Conservation (phyloP, 2,329 filamentous ascomycete species). For the Fonsecaea nubica region DNA sequence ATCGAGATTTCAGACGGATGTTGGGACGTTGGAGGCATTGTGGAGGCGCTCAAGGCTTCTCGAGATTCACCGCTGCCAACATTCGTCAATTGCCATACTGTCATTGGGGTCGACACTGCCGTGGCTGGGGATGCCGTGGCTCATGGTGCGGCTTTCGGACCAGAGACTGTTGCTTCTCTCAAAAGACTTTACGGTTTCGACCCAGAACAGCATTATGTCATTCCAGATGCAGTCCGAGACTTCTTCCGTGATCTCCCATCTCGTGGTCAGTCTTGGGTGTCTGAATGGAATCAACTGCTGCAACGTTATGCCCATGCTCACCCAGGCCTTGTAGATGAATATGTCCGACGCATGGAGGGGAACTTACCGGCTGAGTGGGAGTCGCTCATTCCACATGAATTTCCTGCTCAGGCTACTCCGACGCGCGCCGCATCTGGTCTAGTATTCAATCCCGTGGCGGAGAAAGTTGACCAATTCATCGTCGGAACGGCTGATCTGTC, state of each 20-base stretch:
- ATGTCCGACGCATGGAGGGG: conserved; percentile 57
- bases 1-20: conserved; percentile 61
- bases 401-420: conserved; percentile 59
- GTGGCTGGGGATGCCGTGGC: conserved; percentile 60
- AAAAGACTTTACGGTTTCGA: conserved; percentile 61
- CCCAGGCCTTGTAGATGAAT: conserved; percentile 58
- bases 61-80: conserved; percentile 55
- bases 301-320: conserved; percentile 52
- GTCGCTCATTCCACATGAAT: conserved; percentile 56
- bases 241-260: conserved; percentile 60
- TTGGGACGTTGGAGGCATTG: conserved; percentile 57
- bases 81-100: conserved; percentile 63
- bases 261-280: conserved; percentile 56
- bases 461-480: conserved; percentile 57
- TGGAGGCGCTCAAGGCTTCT: conserved; percentile 54
- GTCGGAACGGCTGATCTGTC: conserved; percentile 62
- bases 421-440: conserved; percentile 57
- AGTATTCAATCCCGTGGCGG: conserved; percentile 61
- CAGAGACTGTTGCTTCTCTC: conserved; percentile 61
- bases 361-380: conserved; percentile 59
- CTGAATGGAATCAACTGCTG: conserved; percentile 58
- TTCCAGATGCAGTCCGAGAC: conserved; percentile 55
- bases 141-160: conserved; percentile 65
- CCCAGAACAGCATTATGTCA: conserved; percentile 55
- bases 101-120: conserved; percentile 59